phyloP scores from a whole-genome alignment of 768 basidiomycete species.

The Sarcomyxa edulis region DNA sequence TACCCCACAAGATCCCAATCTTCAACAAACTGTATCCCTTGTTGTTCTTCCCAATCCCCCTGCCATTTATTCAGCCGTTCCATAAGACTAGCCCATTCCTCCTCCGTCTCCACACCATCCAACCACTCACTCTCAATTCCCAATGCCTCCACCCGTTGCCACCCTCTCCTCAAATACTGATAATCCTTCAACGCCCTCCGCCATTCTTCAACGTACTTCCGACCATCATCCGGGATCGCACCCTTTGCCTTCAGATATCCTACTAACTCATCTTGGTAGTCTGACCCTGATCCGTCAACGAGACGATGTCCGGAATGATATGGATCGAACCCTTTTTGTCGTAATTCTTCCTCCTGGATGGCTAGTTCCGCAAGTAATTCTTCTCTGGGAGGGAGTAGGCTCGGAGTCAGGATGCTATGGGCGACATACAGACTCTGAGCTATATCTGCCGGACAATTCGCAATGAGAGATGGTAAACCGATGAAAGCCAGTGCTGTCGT shows the following conservation, averaged over 20 bases:
- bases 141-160: constrained; percentile 38
- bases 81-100: constrained; percentile 47
- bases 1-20: constrained; percentile 15
- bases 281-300: constrained; percentile 24
- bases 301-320: constrained; percentile 44
- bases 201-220: constrained; percentile 47
- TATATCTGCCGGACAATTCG: constrained; percentile 42
- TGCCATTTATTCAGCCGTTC: constrained; percentile 42
- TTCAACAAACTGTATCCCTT: constrained; percentile 12
- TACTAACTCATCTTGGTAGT: constrained; percentile 37
- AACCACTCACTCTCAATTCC: constrained; percentile 39
- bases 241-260: constrained; percentile 27
- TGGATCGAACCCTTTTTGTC: constrained; percentile 41
- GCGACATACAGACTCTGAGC: constrained; percentile 46
- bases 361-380: constrained; percentile 36
- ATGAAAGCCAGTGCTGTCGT: constrained; percentile 50
- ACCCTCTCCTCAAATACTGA: constrained; percentile 31
- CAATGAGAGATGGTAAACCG: constrained; percentile 42
- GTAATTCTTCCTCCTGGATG: constrained; percentile 31
- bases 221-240: constrained; percentile 35
- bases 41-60: constrained; percentile 40
- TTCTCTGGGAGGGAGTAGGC: constrained; percentile 33
- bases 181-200: constrained; percentile 29
- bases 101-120: constrained; percentile 43
- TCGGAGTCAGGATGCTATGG: constrained; percentile 36